Percentiles rank a stretch among this genome's conserved stretches.
Evolutionary conservation across 2,329 filamentous ascomycete species (phyloP).

Genomic region (Daldinia sp.): DNA sequence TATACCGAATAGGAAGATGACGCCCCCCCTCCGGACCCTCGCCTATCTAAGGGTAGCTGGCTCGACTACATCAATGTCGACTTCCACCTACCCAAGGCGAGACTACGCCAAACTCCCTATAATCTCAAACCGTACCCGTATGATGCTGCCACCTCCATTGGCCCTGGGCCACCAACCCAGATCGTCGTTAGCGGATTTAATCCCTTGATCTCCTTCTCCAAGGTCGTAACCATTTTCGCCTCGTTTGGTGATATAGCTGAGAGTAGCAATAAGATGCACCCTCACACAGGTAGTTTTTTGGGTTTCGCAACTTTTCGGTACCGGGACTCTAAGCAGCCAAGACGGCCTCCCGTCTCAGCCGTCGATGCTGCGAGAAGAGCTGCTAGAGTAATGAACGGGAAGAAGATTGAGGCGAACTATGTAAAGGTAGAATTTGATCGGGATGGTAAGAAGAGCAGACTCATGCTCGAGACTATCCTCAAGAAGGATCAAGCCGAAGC

Average conservation of each 20-base stretch:
- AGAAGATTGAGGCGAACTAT: constrained; percentile 80
- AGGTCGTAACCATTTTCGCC: constrained; percentile 80
- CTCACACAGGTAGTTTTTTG: constrained; percentile 91
- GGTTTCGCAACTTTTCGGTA: constrained; percentile 94
- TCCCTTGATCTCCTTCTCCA: constrained; percentile 83
- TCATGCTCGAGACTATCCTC: constrained; percentile 80
- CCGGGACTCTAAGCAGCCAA: constrained; percentile 73
- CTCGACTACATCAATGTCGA: constrained; percentile 77
- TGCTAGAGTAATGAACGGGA: constrained; percentile 79
- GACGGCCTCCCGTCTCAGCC: constrained; percentile 72
- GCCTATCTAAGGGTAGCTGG: constrained; percentile 76
- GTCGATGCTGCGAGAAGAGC: constrained; percentile 85
- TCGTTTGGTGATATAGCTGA: constrained; percentile 89
- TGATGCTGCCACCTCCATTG: constrained; percentile 85
- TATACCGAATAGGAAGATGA: constrained; percentile 79
- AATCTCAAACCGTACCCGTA: constrained; percentile 84
- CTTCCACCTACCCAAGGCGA: constrained; percentile 77
- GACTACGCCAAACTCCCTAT: constrained; percentile 79
- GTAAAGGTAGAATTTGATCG: constrained; percentile 90
- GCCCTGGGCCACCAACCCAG: constrained; percentile 88
- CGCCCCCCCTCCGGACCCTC: constrained; percentile 83
- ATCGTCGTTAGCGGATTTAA: constrained; percentile 98
- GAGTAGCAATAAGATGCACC: constrained; percentile 94
- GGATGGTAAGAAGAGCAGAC: constrained; percentile 84
- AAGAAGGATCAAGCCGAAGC: constrained; percentile 75